A percentile compares a stretch with the other conserved stretches of the same genome.
phyloP scores from a whole-genome alignment of 2,329 filamentous ascomycete species.

The Pseudocercospora macadamiae region DNA sequence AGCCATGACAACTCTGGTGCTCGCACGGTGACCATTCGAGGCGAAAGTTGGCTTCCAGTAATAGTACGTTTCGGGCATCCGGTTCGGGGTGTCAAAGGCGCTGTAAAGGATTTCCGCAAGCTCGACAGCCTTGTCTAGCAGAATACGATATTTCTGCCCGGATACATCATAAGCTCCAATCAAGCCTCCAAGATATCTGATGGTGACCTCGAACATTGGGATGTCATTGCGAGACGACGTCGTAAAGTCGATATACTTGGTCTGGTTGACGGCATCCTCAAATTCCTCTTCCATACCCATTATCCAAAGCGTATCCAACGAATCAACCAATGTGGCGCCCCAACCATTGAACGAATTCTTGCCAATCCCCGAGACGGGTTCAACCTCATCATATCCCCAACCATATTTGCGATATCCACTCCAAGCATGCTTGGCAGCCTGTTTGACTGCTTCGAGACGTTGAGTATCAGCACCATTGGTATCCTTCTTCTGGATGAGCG shows the following conservation, averaged over 20 bases:
- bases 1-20: constrained; percentile 59
- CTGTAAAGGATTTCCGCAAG: constrained; percentile 80
- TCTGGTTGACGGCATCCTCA: constrained; percentile 71
- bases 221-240: constrained; percentile 68
- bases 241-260: constrained; percentile 81
- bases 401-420: constrained; percentile 76
- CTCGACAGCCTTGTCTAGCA: constrained; percentile 78
- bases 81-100: constrained; percentile 88
- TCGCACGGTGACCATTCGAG: constrained; percentile 66
- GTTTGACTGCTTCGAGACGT: constrained; percentile 69
- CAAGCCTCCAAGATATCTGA: constrained; percentile 86
- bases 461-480: constrained; percentile 61
- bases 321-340: constrained; percentile 85
- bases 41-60: constrained; percentile 70
- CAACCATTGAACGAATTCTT: constrained; percentile 88
- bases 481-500: constrained; percentile 76
- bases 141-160: constrained; percentile 64
- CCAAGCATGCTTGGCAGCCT: constrained; percentile 80
- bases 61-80: constrained; percentile 85
- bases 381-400: constrained; percentile 85
- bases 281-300: constrained; percentile 80
- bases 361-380: constrained; percentile 67
- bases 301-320: constrained; percentile 83
- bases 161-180: constrained; percentile 86
- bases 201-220: constrained; percentile 90